phyloP scores from a whole-genome alignment of 2,329 filamentous ascomycete genomes.

The Penicillium decumbens region DNA sequence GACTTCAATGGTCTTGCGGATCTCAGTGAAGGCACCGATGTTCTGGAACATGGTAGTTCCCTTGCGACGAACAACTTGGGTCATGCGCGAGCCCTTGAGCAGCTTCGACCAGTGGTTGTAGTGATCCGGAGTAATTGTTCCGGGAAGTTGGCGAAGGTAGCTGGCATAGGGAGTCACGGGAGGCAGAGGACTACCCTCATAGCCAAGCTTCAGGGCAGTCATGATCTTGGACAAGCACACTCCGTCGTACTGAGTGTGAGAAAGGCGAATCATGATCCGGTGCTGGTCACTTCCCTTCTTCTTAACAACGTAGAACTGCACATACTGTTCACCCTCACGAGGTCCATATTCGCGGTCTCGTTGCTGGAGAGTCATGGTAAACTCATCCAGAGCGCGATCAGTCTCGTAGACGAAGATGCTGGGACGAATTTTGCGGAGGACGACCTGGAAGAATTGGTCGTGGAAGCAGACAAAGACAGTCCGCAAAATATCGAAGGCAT shows the following conservation, averaged over 20 bases:
- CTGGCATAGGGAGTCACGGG: slow-evolving; percentile 44
- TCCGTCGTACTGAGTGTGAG: slow-evolving; percentile 66
- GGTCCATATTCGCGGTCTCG: slow-evolving; percentile 54
- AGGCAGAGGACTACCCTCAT: slow-evolving; percentile 40
- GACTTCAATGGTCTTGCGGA: slow-evolving; percentile 35
- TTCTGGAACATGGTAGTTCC: slow-evolving; percentile 35
- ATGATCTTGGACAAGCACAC: slow-evolving; percentile 62
- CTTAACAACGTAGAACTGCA: slow-evolving; percentile 55
- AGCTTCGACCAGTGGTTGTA: slow-evolving; percentile 59
- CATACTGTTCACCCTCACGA: slow-evolving; percentile 56
- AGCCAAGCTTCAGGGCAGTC: slow-evolving; percentile 56
- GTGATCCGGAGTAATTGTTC: slow-evolving; percentile 43
- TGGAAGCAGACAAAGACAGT: slow-evolving; percentile 59
- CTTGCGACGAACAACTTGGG: slow-evolving; percentile 34
- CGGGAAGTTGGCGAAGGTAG: slow-evolving; percentile 43
- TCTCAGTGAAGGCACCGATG: slow-evolving; percentile 33
- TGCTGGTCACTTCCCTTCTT: slow-evolving; percentile 40
- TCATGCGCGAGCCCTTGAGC: slow-evolving; percentile 53
- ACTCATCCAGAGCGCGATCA: slow-evolving; percentile 49
- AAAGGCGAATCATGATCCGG: slow-evolving; percentile 57
- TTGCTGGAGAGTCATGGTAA: slow-evolving; percentile 52
- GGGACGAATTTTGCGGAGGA: slow-evolving; percentile 53
- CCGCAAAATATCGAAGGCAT: slow-evolving; percentile 60
- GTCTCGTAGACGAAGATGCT: slow-evolving; percentile 53
- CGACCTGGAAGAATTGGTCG: slow-evolving; percentile 52